A percentile compares a stretch with the other conserved stretches of the same genome.
Conservation (phyloP, 2,329 filamentous ascomycete species). For the Ascocoryne sarcoides region DNA sequence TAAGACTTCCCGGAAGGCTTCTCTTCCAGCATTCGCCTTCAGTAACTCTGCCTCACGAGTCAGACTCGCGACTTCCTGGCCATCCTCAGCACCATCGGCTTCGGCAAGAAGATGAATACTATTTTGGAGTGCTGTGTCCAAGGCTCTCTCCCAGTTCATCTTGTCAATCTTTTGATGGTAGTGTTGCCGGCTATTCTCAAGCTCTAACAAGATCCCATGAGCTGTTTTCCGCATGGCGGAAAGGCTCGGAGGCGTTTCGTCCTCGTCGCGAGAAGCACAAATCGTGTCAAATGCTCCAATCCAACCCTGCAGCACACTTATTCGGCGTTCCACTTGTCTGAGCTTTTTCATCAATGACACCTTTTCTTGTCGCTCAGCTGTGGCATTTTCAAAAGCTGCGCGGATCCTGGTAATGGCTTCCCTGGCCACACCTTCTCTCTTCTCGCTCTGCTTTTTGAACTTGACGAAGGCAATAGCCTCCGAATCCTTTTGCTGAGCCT, state of each 20-base stretch:
- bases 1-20: slow-evolving; percentile 65
- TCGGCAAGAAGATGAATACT: slow-evolving; percentile 70
- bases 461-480: slow-evolving; percentile 77
- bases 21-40: slow-evolving; percentile 73
- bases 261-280: slow-evolving; percentile 62
- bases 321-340: slow-evolving; percentile 74
- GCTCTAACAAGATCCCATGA: slow-evolving; percentile 76
- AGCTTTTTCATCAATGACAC: slow-evolving; percentile 72
- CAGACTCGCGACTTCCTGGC: slow-evolving; percentile 61
- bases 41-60: slow-evolving; percentile 78
- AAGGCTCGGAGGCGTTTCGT: slow-evolving; percentile 62
- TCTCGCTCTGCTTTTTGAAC: slow-evolving; percentile 83
- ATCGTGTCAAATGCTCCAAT: slow-evolving; percentile 82
- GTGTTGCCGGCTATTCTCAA: slow-evolving; percentile 85
- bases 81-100: slow-evolving; percentile 56
- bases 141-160: slow-evolving; percentile 74
- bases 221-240: slow-evolving; percentile 77
- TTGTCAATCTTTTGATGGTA: slow-evolving; percentile 77
- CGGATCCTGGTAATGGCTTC: slow-evolving; percentile 78
- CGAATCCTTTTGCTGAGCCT: slow-evolving; percentile 83
- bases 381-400: slow-evolving; percentile 73
- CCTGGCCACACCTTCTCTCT: slow-evolving; percentile 63
- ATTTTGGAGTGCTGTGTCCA: slow-evolving; percentile 83
- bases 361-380: slow-evolving; percentile 69
- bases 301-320: slow-evolving; percentile 82